Base-by-base conservation (phyloP, 2,329 filamentous ascomycete genomes). In the Microsporum audouinii region DNA sequence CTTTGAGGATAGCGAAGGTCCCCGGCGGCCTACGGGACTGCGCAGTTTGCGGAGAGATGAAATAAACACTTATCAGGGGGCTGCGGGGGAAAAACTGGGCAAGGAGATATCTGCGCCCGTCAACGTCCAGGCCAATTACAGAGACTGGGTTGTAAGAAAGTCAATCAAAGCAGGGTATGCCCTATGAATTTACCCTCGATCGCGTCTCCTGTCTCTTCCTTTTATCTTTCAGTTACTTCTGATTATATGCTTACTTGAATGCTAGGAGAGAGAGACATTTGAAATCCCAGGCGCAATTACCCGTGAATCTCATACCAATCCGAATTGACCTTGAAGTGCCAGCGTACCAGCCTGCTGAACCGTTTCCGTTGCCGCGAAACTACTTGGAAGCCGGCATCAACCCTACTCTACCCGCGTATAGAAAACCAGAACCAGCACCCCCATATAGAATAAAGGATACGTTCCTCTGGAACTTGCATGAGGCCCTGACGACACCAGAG, bases 391-490 rank as follows among this genome's bases (percentile, higher is more conserved):
- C 73, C 17, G 70, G 70, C 38, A 69, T 79, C 62, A 76, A 95
- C 70, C 84, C 88, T 62, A 84, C 83, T 3, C 78, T 89, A 58
- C 86, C 89, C 12, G 85, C 91, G 61, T 96, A 95, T 76, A 86
- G 87, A 68, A 80, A 82, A 60, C 88, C 88, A 60, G 92, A 96
- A 64, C 76, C 84, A 63, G 91, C 91, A 12, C 85, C 91, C 0
- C 88, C 89, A 2, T 96, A 91, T 75, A 85, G 94, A 64, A 80
- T 99, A 61, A 91, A 95, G 69, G 94, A 99, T 68, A 88, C 89
- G n/a, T 97, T 99, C 69, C 77, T 96, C 59, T 99, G 94, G 94
- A 99, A 99, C 69, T 80, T 99, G 12, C 92, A 97, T 75, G 94
- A 99, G 77, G 88, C 89, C 0, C 79, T 96, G 62, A 88, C 91